A percentile compares a stretch with the other conserved stretches of the same genome.
Conservation (phyloP, 2,329 filamentous ascomycete species). For the Rachicladosporium sp. region DNA sequence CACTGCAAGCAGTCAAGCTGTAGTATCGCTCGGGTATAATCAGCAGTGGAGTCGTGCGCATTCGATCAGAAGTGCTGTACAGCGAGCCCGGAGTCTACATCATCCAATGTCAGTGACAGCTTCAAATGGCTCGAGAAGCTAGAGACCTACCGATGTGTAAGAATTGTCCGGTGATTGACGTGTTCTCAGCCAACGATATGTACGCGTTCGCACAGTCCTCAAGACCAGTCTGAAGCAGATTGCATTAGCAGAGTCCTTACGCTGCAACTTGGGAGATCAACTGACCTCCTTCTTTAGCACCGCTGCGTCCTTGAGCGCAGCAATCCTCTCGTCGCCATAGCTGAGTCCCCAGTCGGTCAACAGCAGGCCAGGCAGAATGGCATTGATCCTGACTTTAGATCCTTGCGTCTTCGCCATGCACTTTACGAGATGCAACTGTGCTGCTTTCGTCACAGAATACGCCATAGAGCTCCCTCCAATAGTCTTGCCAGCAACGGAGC, state of each 20-base stretch:
- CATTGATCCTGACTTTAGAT: constrained; percentile 51
- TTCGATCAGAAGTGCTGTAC: background rate
- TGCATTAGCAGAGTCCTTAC: constrained; percentile 1
- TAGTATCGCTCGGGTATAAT: too few species aligned
- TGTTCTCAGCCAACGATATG: constrained; percentile 42
- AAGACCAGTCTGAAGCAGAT: constrained; percentile 30
- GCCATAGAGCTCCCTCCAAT: constrained; percentile 49
- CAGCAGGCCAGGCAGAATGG: constrained; percentile 51
- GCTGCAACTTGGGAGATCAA: constrained; percentile 1
- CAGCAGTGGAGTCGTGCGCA: background rate
- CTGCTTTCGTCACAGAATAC: constrained; percentile 67
- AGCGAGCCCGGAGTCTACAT: background rate
- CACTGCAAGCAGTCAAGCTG: constrained; percentile 5
- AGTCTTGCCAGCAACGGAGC: constrained; percentile 44
- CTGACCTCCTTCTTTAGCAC: constrained; percentile 47
- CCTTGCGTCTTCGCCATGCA: constrained; percentile 51
- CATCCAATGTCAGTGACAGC: background rate
- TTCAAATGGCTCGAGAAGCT: background rate
- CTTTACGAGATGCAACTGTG: constrained; percentile 55
- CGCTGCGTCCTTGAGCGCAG: constrained; percentile 42
- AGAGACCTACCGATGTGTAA: constrained; percentile 28
- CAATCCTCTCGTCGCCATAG: constrained; percentile 41
- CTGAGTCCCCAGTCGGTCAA: constrained; percentile 51
- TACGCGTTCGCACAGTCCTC: constrained; percentile 45
- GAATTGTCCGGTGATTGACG: constrained; percentile 36